These are phyloP conservation scores for Capronia coronata DNA, from an alignment of 2,329 filamentous ascomycete genomes.

Conservation along the genomic window DNA sequence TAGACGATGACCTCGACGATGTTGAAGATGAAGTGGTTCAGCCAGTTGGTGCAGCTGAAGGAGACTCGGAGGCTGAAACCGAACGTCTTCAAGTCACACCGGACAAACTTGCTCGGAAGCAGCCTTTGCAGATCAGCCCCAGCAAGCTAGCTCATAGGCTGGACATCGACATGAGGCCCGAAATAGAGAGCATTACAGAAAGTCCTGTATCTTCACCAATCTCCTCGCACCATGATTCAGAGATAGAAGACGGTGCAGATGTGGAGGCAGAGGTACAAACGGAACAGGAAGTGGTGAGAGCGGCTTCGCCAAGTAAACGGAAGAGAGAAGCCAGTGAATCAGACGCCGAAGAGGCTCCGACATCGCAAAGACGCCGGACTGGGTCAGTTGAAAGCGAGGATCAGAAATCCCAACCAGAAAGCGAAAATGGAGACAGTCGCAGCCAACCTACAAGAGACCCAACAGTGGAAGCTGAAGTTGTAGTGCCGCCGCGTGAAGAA, in stretches of 20 bases:
- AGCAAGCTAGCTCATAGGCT: constrained; percentile 62
- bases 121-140: constrained; percentile 61
- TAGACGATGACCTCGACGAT: constrained; percentile 64
- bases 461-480: constrained; percentile 32
- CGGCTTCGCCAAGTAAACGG: constrained; percentile 32
- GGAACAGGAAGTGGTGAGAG: constrained; percentile 3
- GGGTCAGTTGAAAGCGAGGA: constrained; percentile 33
- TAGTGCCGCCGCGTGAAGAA: constrained; percentile 27
- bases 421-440: constrained; percentile 27
- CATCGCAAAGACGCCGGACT: constrained; percentile 36
- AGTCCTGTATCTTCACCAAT: constrained; percentile 29
- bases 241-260: constrained; percentile 24
- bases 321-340: constrained; percentile 29
- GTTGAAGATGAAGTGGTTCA: constrained; percentile 27
- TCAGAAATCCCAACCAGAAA: constrained; percentile 30
- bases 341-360: constrained; percentile 25
- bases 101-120: constrained; percentile 51
- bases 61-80: constrained; percentile 83
- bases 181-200: constrained; percentile 35
- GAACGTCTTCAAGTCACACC: constrained; percentile 90
- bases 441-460: constrained; percentile 31
- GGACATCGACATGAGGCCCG: constrained; percentile 26
- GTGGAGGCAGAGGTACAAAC: constrained; percentile 26
- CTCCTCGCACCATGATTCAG: constrained; percentile 25
- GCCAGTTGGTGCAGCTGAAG: constrained; percentile 46